A percentile compares a stretch with the other conserved stretches of the same genome.
phyloP scores from a whole-genome alignment of 2,329 filamentous ascomycete genomes.

The Hypocrella siamensis region DNA sequence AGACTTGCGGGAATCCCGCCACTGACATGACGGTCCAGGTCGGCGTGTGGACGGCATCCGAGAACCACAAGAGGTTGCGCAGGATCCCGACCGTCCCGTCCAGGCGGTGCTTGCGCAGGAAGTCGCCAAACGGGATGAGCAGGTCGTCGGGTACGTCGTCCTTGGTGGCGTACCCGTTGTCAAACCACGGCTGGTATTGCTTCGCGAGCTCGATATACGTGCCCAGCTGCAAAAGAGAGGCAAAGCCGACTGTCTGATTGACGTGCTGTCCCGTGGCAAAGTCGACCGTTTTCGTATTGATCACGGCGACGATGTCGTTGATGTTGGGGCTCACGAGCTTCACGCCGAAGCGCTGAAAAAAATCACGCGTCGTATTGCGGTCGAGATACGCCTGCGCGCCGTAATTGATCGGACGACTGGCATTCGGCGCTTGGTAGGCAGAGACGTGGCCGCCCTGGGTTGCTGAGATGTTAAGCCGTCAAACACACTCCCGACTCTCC shows the following conservation, averaged over 20 bases:
- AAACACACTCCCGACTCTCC: neutral
- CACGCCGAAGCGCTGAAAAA: neutral
- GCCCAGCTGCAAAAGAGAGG: neutral
- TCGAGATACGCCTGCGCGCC: slow-evolving; percentile 1
- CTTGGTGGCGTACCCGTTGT: neutral
- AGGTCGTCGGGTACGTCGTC: slow-evolving; percentile 1
- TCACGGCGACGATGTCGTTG: neutral
- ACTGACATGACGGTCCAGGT: slow-evolving; percentile 1
- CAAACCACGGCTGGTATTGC: neutral
- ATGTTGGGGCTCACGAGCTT: neutral
- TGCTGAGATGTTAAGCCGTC: neutral
- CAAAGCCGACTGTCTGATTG: neutral
- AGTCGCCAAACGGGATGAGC: slow-evolving; percentile 1
- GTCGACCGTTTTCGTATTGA: neutral
- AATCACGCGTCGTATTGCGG: neutral
- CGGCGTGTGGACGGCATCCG: neutral
- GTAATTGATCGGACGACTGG: neutral
- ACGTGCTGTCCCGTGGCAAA: neutral
- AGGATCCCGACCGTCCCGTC: neutral
- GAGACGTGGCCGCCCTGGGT: slow-evolving; percentile 1
- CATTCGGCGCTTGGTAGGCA: neutral
- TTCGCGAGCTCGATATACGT: neutral
- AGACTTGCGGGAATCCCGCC: neutral
- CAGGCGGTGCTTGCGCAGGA: neutral
- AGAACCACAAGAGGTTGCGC: slow-evolving; percentile 1